phyloP scores from a whole-genome alignment of 2,329 filamentous ascomycete genomes.

The Trichoderma arundinaceum region DNA sequence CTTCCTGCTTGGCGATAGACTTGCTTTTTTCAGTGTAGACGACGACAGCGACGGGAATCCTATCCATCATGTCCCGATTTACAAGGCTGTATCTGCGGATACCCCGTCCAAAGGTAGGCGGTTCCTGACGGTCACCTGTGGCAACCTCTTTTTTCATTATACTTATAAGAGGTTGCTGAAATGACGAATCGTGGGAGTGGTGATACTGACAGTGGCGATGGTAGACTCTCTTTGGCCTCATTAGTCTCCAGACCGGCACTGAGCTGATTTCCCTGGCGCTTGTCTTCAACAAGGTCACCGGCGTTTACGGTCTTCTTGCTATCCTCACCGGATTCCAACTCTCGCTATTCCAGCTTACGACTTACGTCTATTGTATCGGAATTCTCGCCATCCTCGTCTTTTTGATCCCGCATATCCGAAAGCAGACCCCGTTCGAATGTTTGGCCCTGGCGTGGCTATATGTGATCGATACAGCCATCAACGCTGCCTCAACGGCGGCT shows the following conservation, averaged over 20 bases:
- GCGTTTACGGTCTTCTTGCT: constrained; percentile 87
- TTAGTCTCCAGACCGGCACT: constrained; percentile 84
- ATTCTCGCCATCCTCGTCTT: constrained; percentile 70
- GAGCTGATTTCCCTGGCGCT: constrained; percentile 84
- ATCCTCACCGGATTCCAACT: constrained; percentile 85
- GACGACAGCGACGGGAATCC: background rate
- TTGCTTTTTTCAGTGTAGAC: constrained; percentile 16
- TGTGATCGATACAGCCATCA: constrained; percentile 79
- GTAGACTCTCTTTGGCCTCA: constrained; percentile 82
- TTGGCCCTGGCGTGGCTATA: constrained; percentile 86
- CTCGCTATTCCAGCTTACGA: constrained; percentile 81
- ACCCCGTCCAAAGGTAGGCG: constrained; percentile 49
- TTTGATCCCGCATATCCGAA: constrained; percentile 80
- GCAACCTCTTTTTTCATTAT: background rate
- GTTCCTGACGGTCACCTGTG: constrained; percentile 5
- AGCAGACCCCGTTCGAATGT: constrained; percentile 77
- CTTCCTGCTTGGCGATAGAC: background rate
- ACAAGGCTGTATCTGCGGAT: constrained; percentile 48
- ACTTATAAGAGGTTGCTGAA: background rate
- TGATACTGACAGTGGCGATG: constrained; percentile 34
- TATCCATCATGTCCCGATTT: constrained; percentile 44
- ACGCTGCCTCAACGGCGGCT: constrained; percentile 78
- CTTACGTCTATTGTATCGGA: constrained; percentile 86
- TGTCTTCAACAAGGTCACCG: constrained; percentile 90
- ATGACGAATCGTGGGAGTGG: too few relatives aligned